Evolutionary conservation across 805 yeast species (phyloP), one percentile per base, ranked within the genome.

Genomic region (Metschnikowia proteae): DNA sequence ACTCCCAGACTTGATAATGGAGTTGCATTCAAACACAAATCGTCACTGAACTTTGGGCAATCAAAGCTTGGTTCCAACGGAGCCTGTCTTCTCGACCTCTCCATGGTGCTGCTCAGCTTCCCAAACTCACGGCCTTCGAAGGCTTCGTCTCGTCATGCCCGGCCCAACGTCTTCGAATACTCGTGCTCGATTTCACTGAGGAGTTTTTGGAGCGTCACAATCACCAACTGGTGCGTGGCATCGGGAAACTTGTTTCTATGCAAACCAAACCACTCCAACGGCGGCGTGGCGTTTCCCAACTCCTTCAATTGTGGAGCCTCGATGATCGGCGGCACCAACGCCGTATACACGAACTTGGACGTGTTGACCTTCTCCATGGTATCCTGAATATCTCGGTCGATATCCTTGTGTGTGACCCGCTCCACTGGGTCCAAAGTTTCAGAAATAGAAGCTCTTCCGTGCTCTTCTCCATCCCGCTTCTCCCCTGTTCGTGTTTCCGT

Each of bases 281-380:
- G 99, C 0, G 99, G 99, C 0, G 99, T 94, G 1, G 97, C 98
- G 67, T 86, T 91, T 26, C 99, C 98, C 59, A 94, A 74, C 60
- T 94, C 98, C 60, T 82, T 83, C 60, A 94, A 72, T 56, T 85
- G 92, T 2, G 98, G 98, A 17, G 94, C 87, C 52, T 87, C 95
- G 33, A 94, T 89, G 5, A 80, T 73, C 0, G 97, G 96, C 8
- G 86, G 86, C 33, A 77, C 81, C 8, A 87, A 60, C 0, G 98
- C 80, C 30, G 74, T 58, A 57, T 89, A 89, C 0, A 63, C 63
- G 58, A 76, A 88, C 52, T 67, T 70, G 4, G 75, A 68, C 10
- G 59, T 62, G 11, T 55, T 60, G 4, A 71, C 76, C 45, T 70
- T 67, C 30, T 64, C 64, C 29, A 72, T 59, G 22, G 72, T 71